phyloP scores from a whole-genome alignment of 2,329 filamentous ascomycete species.

The Thielaviopsis ethacetica region DNA sequence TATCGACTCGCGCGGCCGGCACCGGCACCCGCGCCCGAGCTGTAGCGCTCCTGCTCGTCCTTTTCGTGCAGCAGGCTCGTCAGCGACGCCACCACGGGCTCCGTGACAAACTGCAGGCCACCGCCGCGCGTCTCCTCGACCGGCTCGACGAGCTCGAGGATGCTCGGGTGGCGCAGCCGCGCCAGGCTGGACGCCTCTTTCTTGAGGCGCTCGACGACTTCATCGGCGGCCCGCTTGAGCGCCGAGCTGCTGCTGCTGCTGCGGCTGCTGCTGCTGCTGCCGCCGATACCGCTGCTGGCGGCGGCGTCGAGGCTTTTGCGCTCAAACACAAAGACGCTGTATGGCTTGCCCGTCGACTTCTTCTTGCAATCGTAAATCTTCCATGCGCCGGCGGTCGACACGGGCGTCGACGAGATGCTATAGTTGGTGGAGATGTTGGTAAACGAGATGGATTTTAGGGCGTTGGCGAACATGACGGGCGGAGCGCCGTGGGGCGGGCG shows the following conservation, averaged over 20 bases:
- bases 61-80: slow-evolving; percentile 71
- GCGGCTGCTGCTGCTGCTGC: slow-evolving; percentile 24
- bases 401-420: slow-evolving; percentile 56
- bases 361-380: slow-evolving; percentile 96
- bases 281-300: slow-evolving; percentile 20
- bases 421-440: slow-evolving; percentile 89
- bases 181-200: slow-evolving; percentile 84
- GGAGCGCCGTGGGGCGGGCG: background rate
- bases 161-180: slow-evolving; percentile 73
- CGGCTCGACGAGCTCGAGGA: slow-evolving; percentile 84
- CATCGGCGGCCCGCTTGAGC: slow-evolving; percentile 68
- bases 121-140: slow-evolving; percentile 87
- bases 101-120: slow-evolving; percentile 89
- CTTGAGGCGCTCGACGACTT: slow-evolving; percentile 79
- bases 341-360: slow-evolving; percentile 78
- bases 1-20: slow-evolving; percentile 61
- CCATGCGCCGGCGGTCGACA: slow-evolving; percentile 81
- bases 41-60: slow-evolving; percentile 63
- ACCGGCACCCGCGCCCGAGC: slow-evolving; percentile 30
- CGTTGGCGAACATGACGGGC: slow-evolving; percentile 71
- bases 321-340: slow-evolving; percentile 90
- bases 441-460: slow-evolving; percentile 81
- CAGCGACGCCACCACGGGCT: slow-evolving; percentile 78
- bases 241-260: slow-evolving; percentile 36
- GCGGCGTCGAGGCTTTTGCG: slow-evolving; percentile 61